Percentiles rank a stretch among this genome's conserved stretches.
These are phyloP conservation scores for Trypanosoma scelopori DNA, from an alignment of 208 protist genomes.

Conservation along the genomic window DNA sequence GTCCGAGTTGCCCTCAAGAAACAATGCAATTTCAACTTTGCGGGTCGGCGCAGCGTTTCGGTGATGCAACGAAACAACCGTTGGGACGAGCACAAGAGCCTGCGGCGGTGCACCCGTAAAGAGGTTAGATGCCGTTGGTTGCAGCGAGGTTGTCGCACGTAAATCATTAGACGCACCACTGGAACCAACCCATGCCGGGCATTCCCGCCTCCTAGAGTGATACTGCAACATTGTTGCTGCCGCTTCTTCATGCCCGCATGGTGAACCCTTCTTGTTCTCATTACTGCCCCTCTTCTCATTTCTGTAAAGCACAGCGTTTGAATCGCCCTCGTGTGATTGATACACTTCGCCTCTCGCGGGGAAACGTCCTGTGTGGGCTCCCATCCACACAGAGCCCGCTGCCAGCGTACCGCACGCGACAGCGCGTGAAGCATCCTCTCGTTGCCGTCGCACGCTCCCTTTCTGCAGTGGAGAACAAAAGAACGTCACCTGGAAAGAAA, in stretches of 20 bases:
- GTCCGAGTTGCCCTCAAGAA: not conserved
- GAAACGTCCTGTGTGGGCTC: too few relatives aligned
- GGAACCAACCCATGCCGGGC: too few relatives aligned
- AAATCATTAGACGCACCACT: too few relatives aligned
- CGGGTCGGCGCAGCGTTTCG: constrained; percentile 7
- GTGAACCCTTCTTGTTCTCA: too few relatives aligned
- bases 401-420: too few relatives aligned
- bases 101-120: constrained; percentile 39
- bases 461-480: not conserved
- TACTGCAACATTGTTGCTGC: not conserved
- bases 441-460: too few relatives aligned
- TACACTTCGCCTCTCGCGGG: too few relatives aligned
- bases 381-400: too few relatives aligned
- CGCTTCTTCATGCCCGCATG: not conserved
- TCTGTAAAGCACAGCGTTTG: too few relatives aligned
- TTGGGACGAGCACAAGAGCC: not conserved
- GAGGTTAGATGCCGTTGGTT: constrained; percentile 30
- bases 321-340: too few relatives aligned
- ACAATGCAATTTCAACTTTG: not conserved
- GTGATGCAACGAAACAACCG: not conserved
- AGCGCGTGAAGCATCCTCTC: too few relatives aligned
- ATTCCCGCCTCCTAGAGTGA: not conserved
- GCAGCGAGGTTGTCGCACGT: not conserved
- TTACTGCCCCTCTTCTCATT: too few relatives aligned
- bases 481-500: constrained; percentile 7